Conservation (phyloP, 2,329 filamentous ascomycete species). For the Beauveria sp. region DNA sequence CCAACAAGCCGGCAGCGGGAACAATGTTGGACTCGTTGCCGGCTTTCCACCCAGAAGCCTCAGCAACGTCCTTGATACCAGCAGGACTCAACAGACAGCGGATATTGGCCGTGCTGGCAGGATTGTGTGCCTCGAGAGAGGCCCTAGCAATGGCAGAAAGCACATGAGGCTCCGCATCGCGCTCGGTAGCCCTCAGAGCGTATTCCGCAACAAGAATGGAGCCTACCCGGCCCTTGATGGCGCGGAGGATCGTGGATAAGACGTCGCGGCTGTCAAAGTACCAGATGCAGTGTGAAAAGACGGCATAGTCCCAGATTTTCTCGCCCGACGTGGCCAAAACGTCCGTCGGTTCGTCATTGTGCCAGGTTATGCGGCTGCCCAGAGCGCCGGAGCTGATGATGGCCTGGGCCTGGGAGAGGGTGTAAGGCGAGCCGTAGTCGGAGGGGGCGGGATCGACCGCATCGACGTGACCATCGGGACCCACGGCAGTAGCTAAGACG, state of each 20-base stretch:
- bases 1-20: constrained; percentile 29
- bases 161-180: constrained; percentile 38
- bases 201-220: constrained; percentile 21
- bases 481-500: constrained; percentile 41
- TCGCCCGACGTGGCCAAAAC: constrained; percentile 24
- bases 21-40: constrained; percentile 28
- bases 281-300: constrained; percentile 45
- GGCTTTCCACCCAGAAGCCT: constrained; percentile 29
- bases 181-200: constrained; percentile 26
- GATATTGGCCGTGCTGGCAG: constrained; percentile 36
- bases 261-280: constrained; percentile 38
- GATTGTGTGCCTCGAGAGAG: constrained; percentile 33
- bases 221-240: constrained; percentile 16
- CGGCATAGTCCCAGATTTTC: constrained; percentile 33
- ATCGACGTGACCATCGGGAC: constrained; percentile 35
- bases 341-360: constrained; percentile 27
- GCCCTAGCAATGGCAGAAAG: constrained; percentile 40
- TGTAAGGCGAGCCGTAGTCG: constrained; percentile 43
- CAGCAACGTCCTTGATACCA: constrained; percentile 29
- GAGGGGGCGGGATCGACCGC: constrained; percentile 44
- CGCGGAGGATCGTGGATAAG: constrained; percentile 17
- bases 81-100: constrained; percentile 35
- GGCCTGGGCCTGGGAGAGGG: constrained; percentile 39
- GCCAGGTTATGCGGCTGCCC: constrained; percentile 35
- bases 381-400: constrained; percentile 33